Conservation (phyloP, 805 yeast genomes). For the Kazachstania taianensis region DNA sequence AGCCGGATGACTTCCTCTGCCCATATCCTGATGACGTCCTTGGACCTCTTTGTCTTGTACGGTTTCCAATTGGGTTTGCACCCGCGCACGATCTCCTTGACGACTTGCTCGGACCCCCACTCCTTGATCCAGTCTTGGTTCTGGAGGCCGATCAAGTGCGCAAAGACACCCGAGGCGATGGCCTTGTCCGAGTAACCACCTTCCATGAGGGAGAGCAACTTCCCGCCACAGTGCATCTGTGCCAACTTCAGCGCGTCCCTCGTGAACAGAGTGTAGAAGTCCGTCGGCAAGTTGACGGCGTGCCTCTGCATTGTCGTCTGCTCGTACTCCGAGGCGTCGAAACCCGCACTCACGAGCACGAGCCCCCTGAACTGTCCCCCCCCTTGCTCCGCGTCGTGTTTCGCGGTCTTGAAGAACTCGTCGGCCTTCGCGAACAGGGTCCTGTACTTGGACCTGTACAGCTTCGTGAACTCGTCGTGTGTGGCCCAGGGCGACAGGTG, state of each 20-base stretch:
- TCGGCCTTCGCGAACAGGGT: constrained; percentile 55
- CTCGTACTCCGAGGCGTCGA: constrained; percentile 79
- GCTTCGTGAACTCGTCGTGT: constrained; percentile 53
- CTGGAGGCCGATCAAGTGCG: constrained; percentile 67
- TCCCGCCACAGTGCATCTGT: constrained; percentile 49
- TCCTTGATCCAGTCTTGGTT: constrained; percentile 45
- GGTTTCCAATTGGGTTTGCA: constrained; percentile 60
- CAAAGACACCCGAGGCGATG: constrained; percentile 63
- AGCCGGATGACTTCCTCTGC: constrained; percentile 53
- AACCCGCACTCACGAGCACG: constrained; percentile 75
- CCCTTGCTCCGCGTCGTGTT: constrained; percentile 33
- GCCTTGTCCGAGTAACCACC: constrained; percentile 87
- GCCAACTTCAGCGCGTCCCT: constrained; percentile 64
- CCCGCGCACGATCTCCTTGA: constrained; percentile 57
- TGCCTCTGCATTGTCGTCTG: constrained; percentile 80
- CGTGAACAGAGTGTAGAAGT: constrained; percentile 64
- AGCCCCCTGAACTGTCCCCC: constrained; percentile 42
- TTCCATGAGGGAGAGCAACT: constrained; percentile 59
- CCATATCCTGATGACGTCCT: constrained; percentile 47
- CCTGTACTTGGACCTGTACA: constrained; percentile 52
- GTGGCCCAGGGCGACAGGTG: constrained; percentile 59
- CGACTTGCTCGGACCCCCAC: constrained; percentile 55
- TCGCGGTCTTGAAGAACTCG: constrained; percentile 46
- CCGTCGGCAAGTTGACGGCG: constrained; percentile 70
- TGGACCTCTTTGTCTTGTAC: constrained; percentile 38